Percentiles rank a stretch among this genome's conserved stretches.
phyloP scores from a whole-genome alignment of 2,329 filamentous ascomycete species.

The Scedosporium apiospermum region DNA sequence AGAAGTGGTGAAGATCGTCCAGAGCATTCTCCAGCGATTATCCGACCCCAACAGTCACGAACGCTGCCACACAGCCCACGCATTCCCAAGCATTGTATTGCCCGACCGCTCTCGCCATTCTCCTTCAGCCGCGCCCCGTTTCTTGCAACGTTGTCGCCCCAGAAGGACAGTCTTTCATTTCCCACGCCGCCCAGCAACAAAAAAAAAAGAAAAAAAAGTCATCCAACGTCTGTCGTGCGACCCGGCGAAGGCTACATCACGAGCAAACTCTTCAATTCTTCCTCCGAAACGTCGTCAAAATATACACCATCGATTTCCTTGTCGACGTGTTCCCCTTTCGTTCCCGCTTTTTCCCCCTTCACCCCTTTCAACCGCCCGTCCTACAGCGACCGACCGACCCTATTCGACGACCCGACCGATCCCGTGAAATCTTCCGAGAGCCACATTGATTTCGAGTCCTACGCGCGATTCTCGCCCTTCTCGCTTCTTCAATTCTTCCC shows the following conservation, averaged over 20 bases:
- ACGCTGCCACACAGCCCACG: not conserved
- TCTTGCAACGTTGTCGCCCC: not conserved
- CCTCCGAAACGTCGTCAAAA: not conserved
- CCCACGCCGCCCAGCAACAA: not conserved
- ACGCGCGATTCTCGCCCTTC: not conserved
- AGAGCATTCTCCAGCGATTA: not conserved
- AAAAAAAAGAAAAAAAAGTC: not conserved
- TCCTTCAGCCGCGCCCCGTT: not conserved
- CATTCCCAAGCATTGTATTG: not conserved
- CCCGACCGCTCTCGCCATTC: not conserved
- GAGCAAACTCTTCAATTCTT: not conserved
- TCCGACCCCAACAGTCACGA: not conserved
- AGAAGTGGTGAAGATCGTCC: not conserved
- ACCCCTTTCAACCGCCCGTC: not conserved
- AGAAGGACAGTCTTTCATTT: not conserved
- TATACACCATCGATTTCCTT: not conserved
- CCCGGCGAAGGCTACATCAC: not conserved
- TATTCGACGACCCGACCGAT: not conserved
- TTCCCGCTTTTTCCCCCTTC: not conserved
- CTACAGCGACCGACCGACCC: not conserved
- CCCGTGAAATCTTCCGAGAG: not conserved
- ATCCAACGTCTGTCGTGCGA: not conserved
- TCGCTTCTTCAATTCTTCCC: not conserved
- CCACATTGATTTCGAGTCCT: not conserved
- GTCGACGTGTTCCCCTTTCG: not conserved